A percentile compares a stretch with the other conserved stretches of the same genome.
Conservation (phyloP, 805 yeast species). For the Hanseniaspora taiwanica region DNA sequence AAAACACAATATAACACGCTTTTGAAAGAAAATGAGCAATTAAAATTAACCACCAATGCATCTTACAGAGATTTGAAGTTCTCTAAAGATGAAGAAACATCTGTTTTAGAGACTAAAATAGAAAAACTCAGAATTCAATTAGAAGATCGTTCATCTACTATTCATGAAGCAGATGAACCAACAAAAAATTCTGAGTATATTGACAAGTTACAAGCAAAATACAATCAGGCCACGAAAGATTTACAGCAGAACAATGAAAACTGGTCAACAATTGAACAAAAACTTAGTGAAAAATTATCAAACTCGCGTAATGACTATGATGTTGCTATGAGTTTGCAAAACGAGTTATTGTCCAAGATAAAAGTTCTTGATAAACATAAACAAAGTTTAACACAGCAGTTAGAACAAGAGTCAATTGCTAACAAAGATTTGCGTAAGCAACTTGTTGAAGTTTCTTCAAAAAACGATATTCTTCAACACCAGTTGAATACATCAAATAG, state of each 20-base stretch:
- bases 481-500: neutral
- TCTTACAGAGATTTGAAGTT: slow-evolving; percentile 16
- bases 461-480: neutral
- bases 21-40: neutral
- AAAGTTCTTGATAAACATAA: neutral
- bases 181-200: slow-evolving; percentile 1
- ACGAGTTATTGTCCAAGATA: slow-evolving; percentile 4
- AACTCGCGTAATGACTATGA: slow-evolving; percentile 30
- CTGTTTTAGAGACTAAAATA: slow-evolving; percentile 51
- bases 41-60: slow-evolving; percentile 11
- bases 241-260: slow-evolving; percentile 65
- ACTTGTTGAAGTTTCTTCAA: neutral
- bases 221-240: slow-evolving; percentile 51
- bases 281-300: slow-evolving; percentile 37
- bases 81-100: slow-evolving; percentile 32
- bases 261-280: slow-evolving; percentile 71
- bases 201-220: slow-evolving; percentile 30
- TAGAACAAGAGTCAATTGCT: slow-evolving; percentile 1
- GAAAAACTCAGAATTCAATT: slow-evolving; percentile 53
- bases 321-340: slow-evolving; percentile 6
- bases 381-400: neutral
- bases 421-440: neutral
- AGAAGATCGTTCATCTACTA: slow-evolving; percentile 27
- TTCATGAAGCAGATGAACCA: slow-evolving; percentile 1
- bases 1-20: neutral